Conservation (phyloP, 495 filamentous ascomycete species). For the Mytilinidion resinicola region DNA sequence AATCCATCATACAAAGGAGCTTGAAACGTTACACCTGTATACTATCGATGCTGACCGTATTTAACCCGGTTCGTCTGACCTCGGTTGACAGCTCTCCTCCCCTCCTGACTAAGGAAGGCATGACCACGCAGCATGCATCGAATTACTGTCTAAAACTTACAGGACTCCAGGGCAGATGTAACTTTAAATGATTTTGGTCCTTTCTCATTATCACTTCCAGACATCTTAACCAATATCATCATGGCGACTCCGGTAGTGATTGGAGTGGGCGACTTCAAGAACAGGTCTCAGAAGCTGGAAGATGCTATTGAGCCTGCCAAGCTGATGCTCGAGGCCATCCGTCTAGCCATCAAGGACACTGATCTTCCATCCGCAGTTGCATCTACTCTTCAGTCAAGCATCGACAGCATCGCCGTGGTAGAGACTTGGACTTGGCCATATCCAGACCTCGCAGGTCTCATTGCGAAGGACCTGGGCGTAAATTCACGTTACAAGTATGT, state of each 20-base stretch:
- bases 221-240: no score
- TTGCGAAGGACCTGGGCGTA: slow-evolving; percentile 40
- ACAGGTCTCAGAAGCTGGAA: slow-evolving; percentile 40
- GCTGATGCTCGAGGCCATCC: slow-evolving; percentile 46
- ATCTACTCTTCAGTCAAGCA: slow-evolving; percentile 35
- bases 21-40: no score
- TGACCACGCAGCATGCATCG: no score
- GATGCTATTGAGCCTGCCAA: slow-evolving; percentile 48
- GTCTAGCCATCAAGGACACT: slow-evolving; percentile 41
- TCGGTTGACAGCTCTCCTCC: no score
- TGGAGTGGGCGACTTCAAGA: slow-evolving; percentile 49
- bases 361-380: not conserved
- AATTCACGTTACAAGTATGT: slow-evolving; percentile 37
- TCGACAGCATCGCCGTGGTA: slow-evolving; percentile 52
- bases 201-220: no score
- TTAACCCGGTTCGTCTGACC: no score
- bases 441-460: slow-evolving; percentile 43
- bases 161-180: no score
- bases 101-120: no score
- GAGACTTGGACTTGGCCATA: slow-evolving; percentile 55
- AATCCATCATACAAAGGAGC: no score
- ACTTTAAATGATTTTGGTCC: no score
- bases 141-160: no score
- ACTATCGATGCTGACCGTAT: no score
- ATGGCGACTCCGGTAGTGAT: slow-evolving; percentile 38